A percentile compares a stretch with the other conserved stretches of the same genome.
Evolutionary conservation across 2,329 filamentous ascomycete species (phyloP).

Genomic region (Colletotrichum tanaceti): DNA sequence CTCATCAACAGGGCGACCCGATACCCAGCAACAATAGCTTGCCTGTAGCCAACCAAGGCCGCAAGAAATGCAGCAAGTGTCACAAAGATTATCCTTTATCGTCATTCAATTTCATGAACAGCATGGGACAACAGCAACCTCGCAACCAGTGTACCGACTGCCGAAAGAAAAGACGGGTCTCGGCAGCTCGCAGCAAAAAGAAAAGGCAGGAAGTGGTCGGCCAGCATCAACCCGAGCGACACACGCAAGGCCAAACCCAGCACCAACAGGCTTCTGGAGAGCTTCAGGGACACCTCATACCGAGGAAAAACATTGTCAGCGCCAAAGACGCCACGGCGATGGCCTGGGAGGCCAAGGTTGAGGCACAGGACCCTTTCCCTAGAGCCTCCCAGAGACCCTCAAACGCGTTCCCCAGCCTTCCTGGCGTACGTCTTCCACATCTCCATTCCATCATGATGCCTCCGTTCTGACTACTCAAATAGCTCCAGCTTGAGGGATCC

Average conservation of each 20-base stretch:
- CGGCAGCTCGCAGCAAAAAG: constrained; percentile 4
- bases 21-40: no score
- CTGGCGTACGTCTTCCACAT: neutral
- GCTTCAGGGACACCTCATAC: neutral
- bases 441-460: no score
- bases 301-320: rapidly evolving
- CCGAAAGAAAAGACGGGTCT: constrained; percentile 18
- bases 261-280: no score
- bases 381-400: neutral
- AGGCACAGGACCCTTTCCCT: neutral
- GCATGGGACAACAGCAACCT: neutral
- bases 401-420: neutral
- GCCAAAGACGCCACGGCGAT: no score
- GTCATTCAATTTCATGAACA: neutral
- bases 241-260: neutral
- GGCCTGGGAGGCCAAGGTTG: neutral
- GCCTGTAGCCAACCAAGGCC: no score
- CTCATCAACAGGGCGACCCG: neutral
- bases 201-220: neutral
- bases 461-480: neutral
- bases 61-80: constrained; percentile 22
- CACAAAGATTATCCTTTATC: neutral
- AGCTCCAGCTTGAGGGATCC: neutral
- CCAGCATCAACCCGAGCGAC: neutral
- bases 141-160: constrained; percentile 11